Evolutionary conservation across 768 basidiomycete genomes (phyloP), one percentile per base, ranked within the genome.

Genomic region (Cytidiella melzeri): DNA sequence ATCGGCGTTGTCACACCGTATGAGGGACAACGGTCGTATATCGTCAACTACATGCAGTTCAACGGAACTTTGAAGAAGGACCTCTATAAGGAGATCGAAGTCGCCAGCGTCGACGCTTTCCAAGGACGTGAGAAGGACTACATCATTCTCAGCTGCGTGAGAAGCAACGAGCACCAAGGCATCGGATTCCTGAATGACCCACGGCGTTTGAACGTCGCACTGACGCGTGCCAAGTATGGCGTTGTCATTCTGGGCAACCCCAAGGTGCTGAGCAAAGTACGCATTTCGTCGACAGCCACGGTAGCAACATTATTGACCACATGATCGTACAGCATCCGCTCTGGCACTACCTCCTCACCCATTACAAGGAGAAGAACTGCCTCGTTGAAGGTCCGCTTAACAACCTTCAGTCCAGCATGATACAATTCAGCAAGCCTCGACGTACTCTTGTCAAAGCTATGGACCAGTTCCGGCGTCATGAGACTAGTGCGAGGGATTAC

Each of bases 231-330:
- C 36, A 98, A 97, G 67, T 99, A 98, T 63, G 96, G 96, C 2
- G 87, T 95, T 7, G 96, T 99, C 43, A 97, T 99, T 60, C 76
- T 99, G n/a, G 96, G 96, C n/a, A 99, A 99, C 65, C 96, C 96
- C 3, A 98, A 98, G 67, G 95, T 99, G 48, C 73, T 99, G 43
- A 96, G 92, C 84, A 99, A 98, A 85, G 95, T 92, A 56, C 36
- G 75, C 60, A 48, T 45, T 46, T 5, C 12, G 47, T 11, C 37
- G 39, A 34, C 42, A 37, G 47, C 50, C n/a, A 11, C 26, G 44
- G 11, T 27, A 45, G 49, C 4, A 42, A 37, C 43, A 50, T 47
- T 51, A 56, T 55, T 41, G 23, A 55, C 53, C 54, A 25, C 40
- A 46, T 62, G 28, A n/a, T 53, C 55, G 43, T 48, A 39, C 54